Base-by-base conservation (phyloP, 805 yeast species). In the Myxozyma lipomycoides region DNA sequence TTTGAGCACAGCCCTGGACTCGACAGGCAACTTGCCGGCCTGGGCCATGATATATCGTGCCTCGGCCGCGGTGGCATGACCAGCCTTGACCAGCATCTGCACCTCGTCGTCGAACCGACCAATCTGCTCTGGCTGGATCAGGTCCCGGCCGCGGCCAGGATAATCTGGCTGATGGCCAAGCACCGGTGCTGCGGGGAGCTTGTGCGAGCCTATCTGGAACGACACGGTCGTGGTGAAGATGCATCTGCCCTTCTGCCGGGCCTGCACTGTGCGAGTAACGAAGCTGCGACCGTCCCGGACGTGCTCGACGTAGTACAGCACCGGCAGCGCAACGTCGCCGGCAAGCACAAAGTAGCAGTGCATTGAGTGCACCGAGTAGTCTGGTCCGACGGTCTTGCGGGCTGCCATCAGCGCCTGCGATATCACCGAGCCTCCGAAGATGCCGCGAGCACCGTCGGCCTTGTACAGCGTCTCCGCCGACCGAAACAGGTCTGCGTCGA, bases 211-310 rank as follows among this genome's bases (percentile, higher is more conserved):
- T 7, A 35, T 21, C 18, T 74, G 72, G 52, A 81, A 70, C 4
- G 79, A 69, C 12, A 81, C 71, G 40, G 76, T 70, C 1, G 84
- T 78, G 2, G 75, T 72, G 61, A 76, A 82, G 12, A 78, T 73
- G 35, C 79, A 60, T 30, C 68, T 66, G 10, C 74, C 80, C 22
- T 72, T 64, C 65, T 86, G 93, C 26, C 68, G 69, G 2, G 81
- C 81, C 38, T 69, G 67, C 3, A 86, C 78, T 40, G 77, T 76
- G 41, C 82, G 70, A 42, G 79, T 77, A 30, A 74, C 69, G 48
- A 74, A 77, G 47, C 75, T 75, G 49, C 72, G 76, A 6, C 82
- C 83, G 38, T 77, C 77, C 46, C 79, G 71, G 22, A 82, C 62
- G 39, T 70, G 71, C 18, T 65, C 67, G 4, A 85, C 89, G 32